Evolutionary conservation across 2,329 filamentous ascomycete species (phyloP).

Genomic region (Rhinocladiella similis): DNA sequence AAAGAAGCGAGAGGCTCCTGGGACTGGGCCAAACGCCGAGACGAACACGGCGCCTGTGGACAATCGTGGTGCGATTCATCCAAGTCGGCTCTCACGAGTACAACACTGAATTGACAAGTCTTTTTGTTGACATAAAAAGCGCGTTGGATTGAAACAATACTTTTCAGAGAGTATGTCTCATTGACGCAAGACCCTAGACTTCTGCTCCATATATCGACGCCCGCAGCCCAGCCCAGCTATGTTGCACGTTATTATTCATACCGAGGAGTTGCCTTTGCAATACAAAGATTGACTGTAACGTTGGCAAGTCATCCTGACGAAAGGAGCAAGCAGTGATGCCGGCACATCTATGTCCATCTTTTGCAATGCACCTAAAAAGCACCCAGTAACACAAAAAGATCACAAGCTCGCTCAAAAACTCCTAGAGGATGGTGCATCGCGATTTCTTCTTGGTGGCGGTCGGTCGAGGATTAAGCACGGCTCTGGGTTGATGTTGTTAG

Average conservation of each 20-base stretch:
- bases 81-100: conserved; percentile 44
- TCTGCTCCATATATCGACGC: conserved; percentile 18
- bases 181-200: conserved; percentile 8
- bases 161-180: conserved; percentile 1
- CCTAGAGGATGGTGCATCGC: conserved; percentile 47
- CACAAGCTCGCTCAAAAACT: conserved; percentile 2
- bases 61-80: conserved; percentile 42
- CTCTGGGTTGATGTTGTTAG: conserved; percentile 34
- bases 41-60: conserved; percentile 20
- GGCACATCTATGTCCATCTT: conserved; percentile 23
- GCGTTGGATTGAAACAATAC: not conserved
- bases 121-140: too few relatives aligned
- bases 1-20: conserved; percentile 34
- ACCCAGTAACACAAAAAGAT: not conserved
- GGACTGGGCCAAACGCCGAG: conserved; percentile 24
- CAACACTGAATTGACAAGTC: conserved; percentile 8
- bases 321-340: conserved; percentile 17
- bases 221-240: conserved; percentile 3
- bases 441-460: conserved; percentile 43
- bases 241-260: conserved; percentile 18
- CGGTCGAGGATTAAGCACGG: conserved; percentile 51
- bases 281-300: not conserved
- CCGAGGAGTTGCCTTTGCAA: conserved; percentile 4
- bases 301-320: not conserved
- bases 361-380: conserved; percentile 15